These are phyloP conservation scores for Blastobotrys serpentis DNA, from an alignment of 1,139 yeast species.

Conservation along the genomic window DNA sequence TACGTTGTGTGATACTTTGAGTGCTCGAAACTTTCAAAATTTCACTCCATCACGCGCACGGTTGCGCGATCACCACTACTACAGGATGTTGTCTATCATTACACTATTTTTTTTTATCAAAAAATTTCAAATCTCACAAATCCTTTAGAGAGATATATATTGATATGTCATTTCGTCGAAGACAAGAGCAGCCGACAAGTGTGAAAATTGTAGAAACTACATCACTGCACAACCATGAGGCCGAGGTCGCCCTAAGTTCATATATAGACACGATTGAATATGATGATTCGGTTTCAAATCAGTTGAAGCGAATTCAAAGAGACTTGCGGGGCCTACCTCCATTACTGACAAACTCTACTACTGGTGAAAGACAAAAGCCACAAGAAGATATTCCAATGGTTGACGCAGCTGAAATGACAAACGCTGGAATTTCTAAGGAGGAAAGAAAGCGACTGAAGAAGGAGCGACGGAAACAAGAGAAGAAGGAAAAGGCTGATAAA, in stretches of 20 bases:
- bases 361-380: constrained; percentile 13
- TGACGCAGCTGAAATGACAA: constrained; percentile 11
- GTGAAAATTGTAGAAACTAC: constrained; percentile 29
- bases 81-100: constrained; percentile 1
- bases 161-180: constrained; percentile 16
- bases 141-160: neutral
- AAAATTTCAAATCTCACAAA: constrained; percentile 4
- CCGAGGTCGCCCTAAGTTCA: constrained; percentile 46
- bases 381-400: constrained; percentile 14
- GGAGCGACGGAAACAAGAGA: constrained; percentile 41
- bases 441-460: constrained; percentile 43
- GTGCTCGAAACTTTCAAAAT: constrained; percentile 1
- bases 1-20: neutral
- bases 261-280: constrained; percentile 50
- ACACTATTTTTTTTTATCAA: neutral
- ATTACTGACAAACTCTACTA: constrained; percentile 27
- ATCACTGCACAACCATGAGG: constrained; percentile 37
- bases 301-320: constrained; percentile 65
- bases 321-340: constrained; percentile 77
- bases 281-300: constrained; percentile 48
- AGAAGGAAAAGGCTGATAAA: constrained; percentile 25
- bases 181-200: constrained; percentile 30
- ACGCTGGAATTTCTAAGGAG: constrained; percentile 31
- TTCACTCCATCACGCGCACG: neutral
- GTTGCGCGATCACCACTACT: no score